Evolutionary conservation across 1,284 basidiomycete species (phyloP).

Genomic region (Vanrija sp.): DNA sequence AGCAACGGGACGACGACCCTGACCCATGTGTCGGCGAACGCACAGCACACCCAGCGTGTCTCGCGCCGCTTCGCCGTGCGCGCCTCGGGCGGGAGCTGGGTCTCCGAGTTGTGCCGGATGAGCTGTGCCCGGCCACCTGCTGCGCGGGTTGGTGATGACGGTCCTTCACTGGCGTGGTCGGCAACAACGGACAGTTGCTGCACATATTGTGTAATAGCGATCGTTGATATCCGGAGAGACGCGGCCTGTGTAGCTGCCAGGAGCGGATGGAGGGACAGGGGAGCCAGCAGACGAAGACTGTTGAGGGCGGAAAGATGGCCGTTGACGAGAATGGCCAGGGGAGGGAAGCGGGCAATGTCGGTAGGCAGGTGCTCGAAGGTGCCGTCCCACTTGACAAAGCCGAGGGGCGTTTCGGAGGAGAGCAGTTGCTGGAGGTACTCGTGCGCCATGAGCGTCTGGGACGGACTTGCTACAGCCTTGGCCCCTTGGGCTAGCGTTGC

Average conservation of each 20-base stretch:
- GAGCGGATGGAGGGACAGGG: constrained; percentile 55
- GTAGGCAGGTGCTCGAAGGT: constrained; percentile 44
- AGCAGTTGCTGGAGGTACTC: constrained; percentile 34
- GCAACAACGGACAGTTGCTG: constrained; percentile 26
- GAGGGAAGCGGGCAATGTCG: constrained; percentile 67
- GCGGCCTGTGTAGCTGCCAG: constrained; percentile 56
- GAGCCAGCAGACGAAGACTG: constrained; percentile 73
- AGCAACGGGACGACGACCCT: constrained; percentile 65
- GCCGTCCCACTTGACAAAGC: constrained; percentile 9
- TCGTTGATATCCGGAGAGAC: constrained; percentile 49
- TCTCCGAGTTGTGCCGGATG: constrained; percentile 33
- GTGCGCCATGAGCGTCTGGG: constrained; percentile 37
- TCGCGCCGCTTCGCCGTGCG: constrained; percentile 40
- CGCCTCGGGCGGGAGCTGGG: constrained; percentile 31
- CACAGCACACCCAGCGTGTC: constrained; percentile 54
- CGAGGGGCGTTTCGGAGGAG: constrained; percentile 9
- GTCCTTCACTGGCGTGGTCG: constrained; percentile 1
- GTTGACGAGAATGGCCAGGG: constrained; percentile 72
- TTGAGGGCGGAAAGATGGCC: constrained; percentile 71
- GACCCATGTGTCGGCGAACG: constrained; percentile 54
- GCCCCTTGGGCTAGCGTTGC: constrained; percentile 26
- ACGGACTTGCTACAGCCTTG: constrained; percentile 19
- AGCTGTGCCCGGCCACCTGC: constrained; percentile 19
- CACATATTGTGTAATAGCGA: constrained; percentile 54
- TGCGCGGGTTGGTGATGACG: no score